Evolutionary conservation across 345 rosid species (phyloP), one percentile per base, ranked within the genome.

Genomic region (Populus euphratica): DNA sequence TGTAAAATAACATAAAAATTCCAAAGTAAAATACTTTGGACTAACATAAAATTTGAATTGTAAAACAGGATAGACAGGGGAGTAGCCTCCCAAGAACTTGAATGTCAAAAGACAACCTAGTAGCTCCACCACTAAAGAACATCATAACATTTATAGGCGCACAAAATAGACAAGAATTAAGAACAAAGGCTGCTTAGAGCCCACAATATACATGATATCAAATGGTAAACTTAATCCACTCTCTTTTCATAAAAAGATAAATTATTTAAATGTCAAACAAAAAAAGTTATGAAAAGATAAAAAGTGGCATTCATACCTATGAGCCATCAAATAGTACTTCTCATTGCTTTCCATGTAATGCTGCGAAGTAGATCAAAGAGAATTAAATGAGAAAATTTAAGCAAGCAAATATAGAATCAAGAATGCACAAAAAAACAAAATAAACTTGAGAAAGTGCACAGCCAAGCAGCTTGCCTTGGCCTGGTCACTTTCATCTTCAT

Each of bases 281-380:
- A 29, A 69, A 67, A 74, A 36, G 27, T n/a, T 50, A 75, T 27
- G 64, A 59, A 63, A 69, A 47, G 39, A 70, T 44, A 68, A 71
- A 6, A 61, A 38, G 62, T 5, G 18, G 72, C 27, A 43, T 71
- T 13, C 29, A 68, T 77, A 93, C 98, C 98, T 94, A 82, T 94
- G 98, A 69, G 98, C 98, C 98, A 94, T 94, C 90, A 90, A 11
- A 78, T 94, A 94, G 88, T 94, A 94, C 84, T 94, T 94, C 79
- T 94, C 98, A 79, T 92, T 94, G 91, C 98, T 94, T 83, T 94
- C 98, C 90, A 91, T 50, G 75, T 92, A 94, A 82, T 94, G 97
- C 98, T 94, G 93, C 88, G 81, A 74, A 83, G 31, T 73, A 77
- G 41, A 82, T 74, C 36, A 38, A 78, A 38, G 21, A 71, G 31